Conservation (phyloP, 1,139 yeast genomes). For the Scheffersomyces lignicola region DNA sequence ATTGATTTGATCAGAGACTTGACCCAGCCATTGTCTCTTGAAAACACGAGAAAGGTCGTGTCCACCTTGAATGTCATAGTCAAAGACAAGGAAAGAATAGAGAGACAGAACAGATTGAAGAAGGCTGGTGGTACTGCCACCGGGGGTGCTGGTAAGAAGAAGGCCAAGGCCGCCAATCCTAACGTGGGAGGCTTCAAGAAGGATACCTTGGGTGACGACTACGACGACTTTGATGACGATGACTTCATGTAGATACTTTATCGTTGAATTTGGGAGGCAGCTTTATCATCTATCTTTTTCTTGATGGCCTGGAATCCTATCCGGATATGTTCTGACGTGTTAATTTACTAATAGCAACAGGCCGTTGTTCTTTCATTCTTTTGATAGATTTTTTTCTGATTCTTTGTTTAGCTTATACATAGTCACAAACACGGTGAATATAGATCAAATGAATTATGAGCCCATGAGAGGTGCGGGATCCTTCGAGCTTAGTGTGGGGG, state of each 20-base stretch:
- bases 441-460: too few relatives aligned
- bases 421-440: too few relatives aligned
- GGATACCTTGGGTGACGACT: constrained; percentile 52
- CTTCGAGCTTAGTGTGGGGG: too few relatives aligned
- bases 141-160: constrained; percentile 95
- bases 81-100: constrained; percentile 86
- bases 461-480: too few relatives aligned
- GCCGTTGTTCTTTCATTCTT: too few relatives aligned
- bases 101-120: constrained; percentile 78
- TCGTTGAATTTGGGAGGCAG: not conserved
- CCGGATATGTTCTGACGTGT: too few relatives aligned
- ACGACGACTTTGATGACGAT: constrained; percentile 65
- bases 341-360: too few relatives aligned
- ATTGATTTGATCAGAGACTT: constrained; percentile 85
- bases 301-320: too few relatives aligned
- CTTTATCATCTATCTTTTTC: too few relatives aligned
- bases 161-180: constrained; percentile 78
- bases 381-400: too few relatives aligned
- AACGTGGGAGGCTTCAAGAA: constrained; percentile 77
- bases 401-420: too few relatives aligned
- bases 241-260: constrained; percentile 76
- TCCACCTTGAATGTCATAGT: constrained; percentile 80
- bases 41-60: constrained; percentile 80
- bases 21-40: constrained; percentile 76
- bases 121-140: constrained; percentile 84